Evolutionary conservation across 2,329 filamentous ascomycete genomes (phyloP).

Genomic region (Pestalotiopsis sp.): DNA sequence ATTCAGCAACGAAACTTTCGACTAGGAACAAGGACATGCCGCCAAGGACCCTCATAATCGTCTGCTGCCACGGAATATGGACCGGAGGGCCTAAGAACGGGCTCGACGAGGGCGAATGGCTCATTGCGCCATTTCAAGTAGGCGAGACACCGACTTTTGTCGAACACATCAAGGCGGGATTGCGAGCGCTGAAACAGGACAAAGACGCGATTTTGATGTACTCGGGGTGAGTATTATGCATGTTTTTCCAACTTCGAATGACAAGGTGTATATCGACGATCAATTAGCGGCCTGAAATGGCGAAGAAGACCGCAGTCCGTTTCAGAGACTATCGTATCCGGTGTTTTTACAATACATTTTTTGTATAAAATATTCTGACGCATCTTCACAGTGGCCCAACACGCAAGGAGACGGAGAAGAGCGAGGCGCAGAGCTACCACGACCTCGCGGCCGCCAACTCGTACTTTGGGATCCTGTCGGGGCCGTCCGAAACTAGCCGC

Average conservation of each 20-base stretch:
- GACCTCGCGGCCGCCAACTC: slow-evolving; percentile 50
- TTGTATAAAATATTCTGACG: not conserved
- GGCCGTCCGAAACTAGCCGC: slow-evolving; percentile 24
- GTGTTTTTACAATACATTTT: not conserved
- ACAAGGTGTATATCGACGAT: too few relatives aligned
- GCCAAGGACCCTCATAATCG: slow-evolving; percentile 67
- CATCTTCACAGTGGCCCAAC: slow-evolving; percentile 59
- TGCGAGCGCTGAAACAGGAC: slow-evolving; percentile 53
- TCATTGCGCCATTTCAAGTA: slow-evolving; percentile 76
- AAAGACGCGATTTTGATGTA: slow-evolving; percentile 62
- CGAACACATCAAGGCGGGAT: slow-evolving; percentile 70
- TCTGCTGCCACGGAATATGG: slow-evolving; percentile 87
- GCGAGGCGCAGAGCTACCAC: slow-evolving; percentile 67
- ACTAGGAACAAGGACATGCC: not conserved
- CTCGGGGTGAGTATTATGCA: slow-evolving; percentile 60
- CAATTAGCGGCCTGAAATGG: too few relatives aligned
- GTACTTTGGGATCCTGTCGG: slow-evolving; percentile 45
- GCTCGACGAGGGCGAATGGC: slow-evolving; percentile 63
- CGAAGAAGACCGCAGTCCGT: too few relatives aligned
- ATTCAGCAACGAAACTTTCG: not conserved
- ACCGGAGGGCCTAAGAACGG: slow-evolving; percentile 58
- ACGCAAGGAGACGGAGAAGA: slow-evolving; percentile 54
- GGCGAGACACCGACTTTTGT: slow-evolving; percentile 81
- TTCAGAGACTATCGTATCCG: not conserved
- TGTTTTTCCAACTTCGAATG: too few relatives aligned